phyloP scores from a whole-genome alignment of 2,329 filamentous ascomycete genomes.

The Cladobotryum mycophilum region DNA sequence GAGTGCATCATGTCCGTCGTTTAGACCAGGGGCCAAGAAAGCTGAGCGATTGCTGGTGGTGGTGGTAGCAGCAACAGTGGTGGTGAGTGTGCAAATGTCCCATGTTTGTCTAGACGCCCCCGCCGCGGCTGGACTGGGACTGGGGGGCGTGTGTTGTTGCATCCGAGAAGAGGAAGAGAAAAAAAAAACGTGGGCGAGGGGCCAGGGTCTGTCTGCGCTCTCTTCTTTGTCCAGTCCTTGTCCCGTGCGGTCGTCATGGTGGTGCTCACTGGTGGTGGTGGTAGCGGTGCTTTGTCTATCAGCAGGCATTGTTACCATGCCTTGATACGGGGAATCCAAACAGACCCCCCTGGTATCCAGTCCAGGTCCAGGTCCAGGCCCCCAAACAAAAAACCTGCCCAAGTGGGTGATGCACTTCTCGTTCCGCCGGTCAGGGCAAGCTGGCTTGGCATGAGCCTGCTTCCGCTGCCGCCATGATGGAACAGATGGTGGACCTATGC shows the following conservation, averaged over 20 bases:
- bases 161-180: neutral
- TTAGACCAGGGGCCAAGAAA: constrained; percentile 2
- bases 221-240: neutral
- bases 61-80: neutral
- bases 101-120: neutral
- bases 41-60: neutral
- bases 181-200: constrained; percentile 6
- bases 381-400: too few relatives aligned
- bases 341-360: too few relatives aligned
- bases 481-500: too few relatives aligned
- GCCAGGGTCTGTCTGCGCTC: neutral
- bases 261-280: too few relatives aligned
- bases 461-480: too few relatives aligned
- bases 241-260: neutral
- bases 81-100: too few relatives aligned
- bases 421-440: too few relatives aligned
- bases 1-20: too few relatives aligned
- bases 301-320: neutral
- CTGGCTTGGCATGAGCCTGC: too few relatives aligned
- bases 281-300: neutral
- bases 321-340: too few relatives aligned
- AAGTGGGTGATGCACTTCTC: too few relatives aligned
- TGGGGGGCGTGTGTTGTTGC: neutral
- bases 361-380: too few relatives aligned
- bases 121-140: neutral